Percentiles rank a stretch among this genome's conserved stretches.
Conservation (phyloP, 257 asterid species). For the Knoxia roxburghii region DNA sequence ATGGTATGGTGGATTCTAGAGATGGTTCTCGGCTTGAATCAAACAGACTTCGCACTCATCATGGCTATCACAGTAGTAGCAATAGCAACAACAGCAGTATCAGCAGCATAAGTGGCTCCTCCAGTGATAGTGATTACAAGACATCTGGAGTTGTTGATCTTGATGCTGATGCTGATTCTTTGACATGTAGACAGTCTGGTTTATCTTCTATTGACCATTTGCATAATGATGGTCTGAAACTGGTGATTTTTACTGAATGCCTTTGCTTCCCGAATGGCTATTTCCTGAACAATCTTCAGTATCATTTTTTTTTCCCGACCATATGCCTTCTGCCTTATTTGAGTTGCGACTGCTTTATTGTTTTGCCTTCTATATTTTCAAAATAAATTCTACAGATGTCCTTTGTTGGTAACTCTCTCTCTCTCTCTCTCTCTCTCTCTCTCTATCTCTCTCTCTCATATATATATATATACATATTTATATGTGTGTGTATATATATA, state of each 20-base stretch:
- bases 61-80: conserved; percentile 76
- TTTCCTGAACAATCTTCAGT: background rate
- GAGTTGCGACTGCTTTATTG: background rate
- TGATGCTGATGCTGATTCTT: conserved; percentile 98
- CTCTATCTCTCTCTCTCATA: too few species aligned
- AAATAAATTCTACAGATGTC: background rate
- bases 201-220: conserved; percentile 68
- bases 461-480: too few species aligned
- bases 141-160: conserved; percentile 76
- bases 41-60: conserved; percentile 57
- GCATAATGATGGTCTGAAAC: conserved; percentile 53
- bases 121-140: conserved; percentile 80
- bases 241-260: conserved; percentile 33
- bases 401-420: background rate
- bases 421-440: background rate
- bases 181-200: conserved; percentile 78
- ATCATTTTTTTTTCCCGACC: too few species aligned
- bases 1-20: conserved; percentile 52
- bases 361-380: background rate
- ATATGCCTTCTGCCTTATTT: background rate
- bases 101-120: conserved; percentile 81
- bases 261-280: background rate
- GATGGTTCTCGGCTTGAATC: conserved; percentile 64
- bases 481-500: too few species aligned
- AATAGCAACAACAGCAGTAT: conserved; percentile 89